Base-by-base conservation (phyloP, 192 early-diverging fungal genomes). In the Coemansia sp. region DNA sequence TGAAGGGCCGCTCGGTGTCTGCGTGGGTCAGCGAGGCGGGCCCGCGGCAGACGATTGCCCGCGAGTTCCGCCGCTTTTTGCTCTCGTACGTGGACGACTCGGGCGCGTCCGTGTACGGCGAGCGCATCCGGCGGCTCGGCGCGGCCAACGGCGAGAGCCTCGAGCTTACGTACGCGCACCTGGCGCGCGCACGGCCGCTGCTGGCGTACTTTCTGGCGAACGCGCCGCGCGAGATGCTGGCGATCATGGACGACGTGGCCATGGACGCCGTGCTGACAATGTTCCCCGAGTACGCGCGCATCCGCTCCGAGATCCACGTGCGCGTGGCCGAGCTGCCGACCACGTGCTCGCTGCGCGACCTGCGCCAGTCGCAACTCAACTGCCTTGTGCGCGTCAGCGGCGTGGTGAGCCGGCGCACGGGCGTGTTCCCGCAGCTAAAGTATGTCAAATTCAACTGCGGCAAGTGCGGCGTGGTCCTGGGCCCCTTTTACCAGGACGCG, bases 361-460 rank as follows among this genome's bases (percentile, higher is more conserved):
- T 98, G 62, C 85, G 96, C 57, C 94, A 97, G 81, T 70, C 81
- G 21, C 90, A 97, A 73, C 76, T 98, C 38, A 97, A 97, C 82
- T 91, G 88, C 40, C 80, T 98, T 19, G 90, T 98, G 29, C 85
- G 92, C 19, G 88, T 98, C 6, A 82, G 86, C 28, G 97, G 97
- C 58, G 93, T 97, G 0, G 93, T 98, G 8, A 96, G 92, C 5
- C 80, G 92, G 21, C 88, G 97, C 54, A 93, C 94, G 1, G 91
- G 91, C 25, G 95, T 98, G 14, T 98, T 95, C 65, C 95, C 97
- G 29, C 97, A 98, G 73, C 84, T 98, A 46, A 97, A 95, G 75
- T 94, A 91, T 66, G 92, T 97, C 38, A 95, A 95, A 74, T 97
- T 92, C 69, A 89, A 95, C 76, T 98, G 97, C 65, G 84, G 82